These are phyloP conservation scores for Aspergillus uvarum DNA, from an alignment of 2,329 filamentous ascomycete species.

Conservation along the genomic window DNA sequence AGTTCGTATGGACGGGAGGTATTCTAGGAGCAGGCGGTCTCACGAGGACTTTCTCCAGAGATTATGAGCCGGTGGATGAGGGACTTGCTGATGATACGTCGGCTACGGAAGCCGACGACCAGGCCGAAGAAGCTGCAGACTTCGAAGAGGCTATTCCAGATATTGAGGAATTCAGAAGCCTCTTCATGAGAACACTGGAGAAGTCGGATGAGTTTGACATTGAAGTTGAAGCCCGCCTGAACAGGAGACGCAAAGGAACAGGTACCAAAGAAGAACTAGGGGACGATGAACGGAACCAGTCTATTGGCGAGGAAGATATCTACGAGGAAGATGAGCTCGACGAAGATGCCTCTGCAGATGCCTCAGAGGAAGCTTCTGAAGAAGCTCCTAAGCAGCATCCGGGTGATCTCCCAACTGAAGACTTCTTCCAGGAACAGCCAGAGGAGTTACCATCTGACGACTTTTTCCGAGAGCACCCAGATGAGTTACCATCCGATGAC, in stretches of 20 bases:
- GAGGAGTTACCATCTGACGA: no score
- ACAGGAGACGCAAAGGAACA: slow-evolving; percentile 13
- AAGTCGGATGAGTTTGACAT: slow-evolving; percentile 28
- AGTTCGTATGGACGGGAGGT: slow-evolving; percentile 38
- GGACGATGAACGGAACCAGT: slow-evolving; percentile 13
- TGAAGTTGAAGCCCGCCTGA: slow-evolving; percentile 24
- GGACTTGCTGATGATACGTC: neutral
- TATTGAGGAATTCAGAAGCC: slow-evolving; percentile 4
- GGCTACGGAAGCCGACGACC: neutral
- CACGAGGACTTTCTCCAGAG: slow-evolving; percentile 11
- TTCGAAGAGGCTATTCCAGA: neutral
- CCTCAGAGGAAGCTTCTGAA: neutral
- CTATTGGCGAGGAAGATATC: neutral
- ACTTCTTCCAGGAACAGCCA: no score
- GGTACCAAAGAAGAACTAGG: slow-evolving; percentile 22
- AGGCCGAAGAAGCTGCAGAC: neutral
- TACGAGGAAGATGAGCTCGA: slow-evolving; percentile 1
- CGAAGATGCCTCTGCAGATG: neutral
- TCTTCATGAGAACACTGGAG: slow-evolving; percentile 17
- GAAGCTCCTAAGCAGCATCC: no score
- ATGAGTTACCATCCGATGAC: no score
- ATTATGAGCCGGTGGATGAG: slow-evolving; percentile 8
- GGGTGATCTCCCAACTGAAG: no score
- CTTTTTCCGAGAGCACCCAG: no score
- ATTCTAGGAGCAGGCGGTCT: slow-evolving; percentile 31